phyloP scores from a whole-genome alignment of 1,139 yeast species.

The Waltiozyma sp. region DNA sequence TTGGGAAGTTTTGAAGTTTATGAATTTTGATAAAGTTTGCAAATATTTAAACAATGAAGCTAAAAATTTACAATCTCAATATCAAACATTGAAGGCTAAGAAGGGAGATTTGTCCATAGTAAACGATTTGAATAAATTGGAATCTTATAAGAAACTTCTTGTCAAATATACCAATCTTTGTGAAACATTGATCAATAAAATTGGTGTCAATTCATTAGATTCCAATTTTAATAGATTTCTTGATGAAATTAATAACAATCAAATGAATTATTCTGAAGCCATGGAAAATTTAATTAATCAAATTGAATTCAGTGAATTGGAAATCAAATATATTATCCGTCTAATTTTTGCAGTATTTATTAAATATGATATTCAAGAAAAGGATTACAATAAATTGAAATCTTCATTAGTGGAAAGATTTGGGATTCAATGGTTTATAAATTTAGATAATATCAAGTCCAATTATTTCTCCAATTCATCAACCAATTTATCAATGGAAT shows the following conservation, averaged over 20 bases:
- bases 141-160: constrained; percentile 55
- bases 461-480: not conserved
- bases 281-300: constrained; percentile 38
- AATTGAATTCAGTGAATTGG: constrained; percentile 30
- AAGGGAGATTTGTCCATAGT: constrained; percentile 65
- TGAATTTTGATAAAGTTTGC: constrained; percentile 78
- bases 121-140: constrained; percentile 55
- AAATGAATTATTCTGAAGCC: constrained; percentile 26
- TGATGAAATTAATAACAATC: constrained; percentile 59
- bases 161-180: constrained; percentile 71
- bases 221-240: constrained; percentile 42
- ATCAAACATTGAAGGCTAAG: constrained; percentile 43
- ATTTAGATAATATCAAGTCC: constrained; percentile 26
- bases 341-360: constrained; percentile 32
- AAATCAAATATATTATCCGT: constrained; percentile 31
- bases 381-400: not conserved
- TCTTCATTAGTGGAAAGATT: constrained; percentile 35
- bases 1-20: constrained; percentile 25
- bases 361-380: not conserved
- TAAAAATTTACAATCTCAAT: constrained; percentile 55
- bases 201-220: constrained; percentile 19
- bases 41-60: constrained; percentile 61
- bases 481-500: constrained; percentile 20
- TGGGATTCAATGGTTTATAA: constrained; percentile 39
- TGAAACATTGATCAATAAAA: constrained; percentile 42